phyloP scores from a whole-genome alignment of 1,284 basidiomycete species.

The Leccinum solheimii region DNA sequence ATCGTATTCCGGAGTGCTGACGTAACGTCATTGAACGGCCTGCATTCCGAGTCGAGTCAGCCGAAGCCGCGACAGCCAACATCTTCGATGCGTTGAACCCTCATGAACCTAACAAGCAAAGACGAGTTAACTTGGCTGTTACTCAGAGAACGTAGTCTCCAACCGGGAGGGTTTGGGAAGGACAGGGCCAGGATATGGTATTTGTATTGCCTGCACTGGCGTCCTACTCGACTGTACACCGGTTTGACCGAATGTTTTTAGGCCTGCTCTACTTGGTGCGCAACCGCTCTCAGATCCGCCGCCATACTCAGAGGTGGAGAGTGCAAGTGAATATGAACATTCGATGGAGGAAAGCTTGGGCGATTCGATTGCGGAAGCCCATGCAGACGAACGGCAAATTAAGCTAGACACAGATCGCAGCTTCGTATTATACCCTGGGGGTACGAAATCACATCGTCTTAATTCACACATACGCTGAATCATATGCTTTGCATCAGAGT shows the following conservation, averaged over 20 bases:
- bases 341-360: conserved; percentile 4
- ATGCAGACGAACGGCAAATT: conserved; percentile 84
- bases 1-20: conserved; percentile 18
- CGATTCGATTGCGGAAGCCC: conserved; percentile 37
- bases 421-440: conserved; percentile 85
- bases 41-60: background rate
- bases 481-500: conserved; percentile 28
- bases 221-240: background rate
- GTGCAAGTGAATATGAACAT: conserved; percentile 7
- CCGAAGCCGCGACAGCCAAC: conserved; percentile 5
- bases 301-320: conserved; percentile 32
- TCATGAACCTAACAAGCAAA: conserved; percentile 27
- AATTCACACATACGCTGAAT: conserved; percentile 15
- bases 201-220: conserved; percentile 22
- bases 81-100: conserved; percentile 11
- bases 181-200: conserved; percentile 60
- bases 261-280: conserved; percentile 27
- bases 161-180: conserved; percentile 62
- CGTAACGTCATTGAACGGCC: conserved; percentile 13
- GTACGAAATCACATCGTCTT: conserved; percentile 10
- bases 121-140: conserved; percentile 48
- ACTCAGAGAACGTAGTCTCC: conserved; percentile 51
- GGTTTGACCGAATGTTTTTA: conserved; percentile 18
- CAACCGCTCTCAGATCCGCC: conserved; percentile 25
- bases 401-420: conserved; percentile 84